Evolutionary conservation across 768 basidiomycete genomes (phyloP).

Genomic region (Lyophyllum decastes): DNA sequence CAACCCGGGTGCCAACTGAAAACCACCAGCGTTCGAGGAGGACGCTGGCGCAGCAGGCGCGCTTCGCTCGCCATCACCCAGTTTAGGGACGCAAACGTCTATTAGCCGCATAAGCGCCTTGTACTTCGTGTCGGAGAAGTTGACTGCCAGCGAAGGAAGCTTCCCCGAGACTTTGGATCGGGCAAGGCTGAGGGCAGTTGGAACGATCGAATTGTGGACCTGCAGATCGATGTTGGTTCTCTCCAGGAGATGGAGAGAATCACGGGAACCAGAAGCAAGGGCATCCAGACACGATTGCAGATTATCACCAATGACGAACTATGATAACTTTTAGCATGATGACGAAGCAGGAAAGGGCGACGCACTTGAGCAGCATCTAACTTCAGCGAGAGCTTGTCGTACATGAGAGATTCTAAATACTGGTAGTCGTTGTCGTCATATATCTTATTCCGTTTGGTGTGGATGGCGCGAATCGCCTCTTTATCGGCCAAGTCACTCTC

Average conservation of each 20-base stretch:
- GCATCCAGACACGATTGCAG: conserved; percentile 82
- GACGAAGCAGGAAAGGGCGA: not conserved
- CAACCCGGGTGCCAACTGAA: conserved; percentile 56
- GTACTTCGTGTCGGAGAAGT: conserved; percentile 89
- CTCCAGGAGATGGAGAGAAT: conserved; percentile 86
- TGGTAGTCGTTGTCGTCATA: conserved; percentile 88
- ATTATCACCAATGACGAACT: conserved; percentile 91
- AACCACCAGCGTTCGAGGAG: conserved; percentile 31
- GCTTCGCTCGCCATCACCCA: conserved; percentile 49
- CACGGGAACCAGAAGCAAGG: conserved; percentile 54
- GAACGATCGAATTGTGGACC: conserved; percentile 92
- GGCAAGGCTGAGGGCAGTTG: conserved; percentile 76
- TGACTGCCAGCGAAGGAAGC: conserved; percentile 84
- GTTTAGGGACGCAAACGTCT: conserved; percentile 86
- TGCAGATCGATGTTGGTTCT: conserved; percentile 87
- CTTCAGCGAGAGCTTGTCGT: conserved; percentile 83
- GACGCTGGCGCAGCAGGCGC: conserved; percentile 12
- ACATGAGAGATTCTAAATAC: conserved; percentile 90
- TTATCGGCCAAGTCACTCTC: conserved; percentile 90
- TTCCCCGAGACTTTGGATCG: conserved; percentile 90
- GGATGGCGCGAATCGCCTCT: conserved; percentile 71
- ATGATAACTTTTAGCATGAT: conserved; percentile 38
- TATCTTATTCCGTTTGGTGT: conserved; percentile 79
- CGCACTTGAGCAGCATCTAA: conserved; percentile 88
- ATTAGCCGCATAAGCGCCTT: conserved; percentile 90